phyloP scores from a whole-genome alignment of 352 stramenopile genomes.

The Pythium dissotocum region DNA sequence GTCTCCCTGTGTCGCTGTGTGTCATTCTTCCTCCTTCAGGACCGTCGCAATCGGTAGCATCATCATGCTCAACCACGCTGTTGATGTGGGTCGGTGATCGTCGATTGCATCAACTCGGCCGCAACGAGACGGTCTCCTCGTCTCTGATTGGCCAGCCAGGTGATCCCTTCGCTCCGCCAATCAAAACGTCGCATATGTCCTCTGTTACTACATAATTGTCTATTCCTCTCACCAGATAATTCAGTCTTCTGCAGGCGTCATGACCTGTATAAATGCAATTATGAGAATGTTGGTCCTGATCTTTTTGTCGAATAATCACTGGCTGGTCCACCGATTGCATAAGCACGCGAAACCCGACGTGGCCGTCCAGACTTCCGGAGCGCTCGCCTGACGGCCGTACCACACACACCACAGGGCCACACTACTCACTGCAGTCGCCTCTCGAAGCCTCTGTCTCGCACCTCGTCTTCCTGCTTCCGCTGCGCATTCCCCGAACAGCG shows the following conservation, averaged over 20 bases:
- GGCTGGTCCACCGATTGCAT: background rate
- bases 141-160: background rate
- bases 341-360: background rate
- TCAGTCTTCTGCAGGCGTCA: too few relatives aligned
- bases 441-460: background rate
- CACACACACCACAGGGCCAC: background rate
- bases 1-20: too few relatives aligned
- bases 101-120: background rate
- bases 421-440: background rate
- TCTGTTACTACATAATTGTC: background rate
- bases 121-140: background rate
- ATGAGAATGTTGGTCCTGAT: background rate
- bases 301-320: background rate
- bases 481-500: constrained; percentile 1
- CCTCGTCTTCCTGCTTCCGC: background rate
- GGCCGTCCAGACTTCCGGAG: too few relatives aligned
- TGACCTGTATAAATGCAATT: background rate
- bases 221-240: background rate
- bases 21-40: too few relatives aligned
- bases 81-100: background rate
- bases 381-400: background rate
- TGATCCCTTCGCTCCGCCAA: background rate
- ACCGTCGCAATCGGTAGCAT: background rate
- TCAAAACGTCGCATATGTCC: background rate
- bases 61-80: background rate